Base-by-base conservation (phyloP, 176 grass and related monocot species). In the Melocanna baccifera region DNA sequence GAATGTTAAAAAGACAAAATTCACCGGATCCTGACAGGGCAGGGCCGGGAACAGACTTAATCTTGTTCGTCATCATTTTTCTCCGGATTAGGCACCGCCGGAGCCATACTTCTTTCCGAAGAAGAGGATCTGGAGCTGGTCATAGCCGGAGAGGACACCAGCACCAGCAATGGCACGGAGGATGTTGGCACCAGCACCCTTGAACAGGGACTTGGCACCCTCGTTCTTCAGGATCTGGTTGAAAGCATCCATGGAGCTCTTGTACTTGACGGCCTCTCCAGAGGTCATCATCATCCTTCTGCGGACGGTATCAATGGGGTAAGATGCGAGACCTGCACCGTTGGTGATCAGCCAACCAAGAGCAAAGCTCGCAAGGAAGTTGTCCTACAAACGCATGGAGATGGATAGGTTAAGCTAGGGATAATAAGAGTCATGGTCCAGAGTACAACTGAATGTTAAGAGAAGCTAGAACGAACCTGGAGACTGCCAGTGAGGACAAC, bases 211-310 rank as follows among this genome's bases (percentile, higher is more conserved):
- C 85, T 88, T 95, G 28, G 91, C 43, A 1, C 95, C 95, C 69
- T 98, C 95, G 9, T 91, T 98, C 76, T 90, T 90, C 66, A 98
- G 79, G 26, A 98, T 98, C 71, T 98, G 95, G 26, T 58, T 18
- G 51, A 98, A 95, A 2, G 92, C 92, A 11, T 98, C 92, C 46
- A 98, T 7, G 6, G 95, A 98, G 87, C 89, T 92, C 76, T 93
- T 98, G 92, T 98, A 98, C 87, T 98, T 94, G 50, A 98, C 95
- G 0, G 91, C 91, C 53, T 94, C 95, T 59, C 95, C 95, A 12
- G 95, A 98, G 8, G 95, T 98, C 95, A 98, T 98, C 95, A 98
- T 98, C 95, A 98, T 98, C 65, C 95, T 85, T 93, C 95, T 98
- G 46, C 95, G 93, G 85, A 98, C 92, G 0, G 95, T 98, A 62